phyloP scores from a whole-genome alignment of 768 basidiomycete species.

The Chalciporus chontae region DNA sequence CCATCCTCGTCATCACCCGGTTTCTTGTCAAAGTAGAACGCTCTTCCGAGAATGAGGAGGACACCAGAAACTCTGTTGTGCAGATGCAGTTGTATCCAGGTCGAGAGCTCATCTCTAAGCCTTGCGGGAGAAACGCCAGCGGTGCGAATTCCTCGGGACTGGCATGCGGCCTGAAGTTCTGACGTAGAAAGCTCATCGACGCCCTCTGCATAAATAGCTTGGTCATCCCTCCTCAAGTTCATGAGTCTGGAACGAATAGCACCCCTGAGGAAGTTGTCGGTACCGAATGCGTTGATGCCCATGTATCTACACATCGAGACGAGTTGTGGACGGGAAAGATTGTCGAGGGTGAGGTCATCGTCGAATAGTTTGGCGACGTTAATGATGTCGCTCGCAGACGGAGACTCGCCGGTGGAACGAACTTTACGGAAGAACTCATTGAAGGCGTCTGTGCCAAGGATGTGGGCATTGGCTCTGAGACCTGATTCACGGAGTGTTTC shows the following conservation, averaged over 20 bases:
- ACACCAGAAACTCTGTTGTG: constrained; percentile 92
- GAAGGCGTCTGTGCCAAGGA: constrained; percentile 92
- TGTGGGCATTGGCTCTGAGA: constrained; percentile 87
- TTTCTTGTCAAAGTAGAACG: constrained; percentile 88
- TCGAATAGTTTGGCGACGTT: constrained; percentile 96
- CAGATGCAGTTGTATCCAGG: constrained; percentile 92
- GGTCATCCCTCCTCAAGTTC: constrained; percentile 86
- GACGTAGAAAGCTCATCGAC: constrained; percentile 87
- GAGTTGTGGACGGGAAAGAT: constrained; percentile 95
- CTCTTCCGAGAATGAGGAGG: constrained; percentile 87
- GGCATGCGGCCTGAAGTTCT: constrained; percentile 90
- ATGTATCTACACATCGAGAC: constrained; percentile 98
- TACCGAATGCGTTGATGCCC: constrained; percentile 97
- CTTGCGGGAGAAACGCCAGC: constrained; percentile 82
- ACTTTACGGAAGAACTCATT: constrained; percentile 99
- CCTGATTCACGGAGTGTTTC: constrained; percentile 95
- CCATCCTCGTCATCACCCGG: constrained; percentile 75
- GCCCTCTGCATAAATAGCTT: constrained; percentile 87
- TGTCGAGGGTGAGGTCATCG: constrained; percentile 96
- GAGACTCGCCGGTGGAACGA: constrained; percentile 92
- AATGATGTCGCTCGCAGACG: constrained; percentile 84
- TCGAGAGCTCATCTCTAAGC: constrained; percentile 82
- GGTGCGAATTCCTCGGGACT: constrained; percentile 91
- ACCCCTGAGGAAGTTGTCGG: constrained; percentile 95
- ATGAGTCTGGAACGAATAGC: constrained; percentile 81